These are phyloP conservation scores for Amanita inopinata DNA, from an alignment of 768 basidiomycete species.

Conservation along the genomic window DNA sequence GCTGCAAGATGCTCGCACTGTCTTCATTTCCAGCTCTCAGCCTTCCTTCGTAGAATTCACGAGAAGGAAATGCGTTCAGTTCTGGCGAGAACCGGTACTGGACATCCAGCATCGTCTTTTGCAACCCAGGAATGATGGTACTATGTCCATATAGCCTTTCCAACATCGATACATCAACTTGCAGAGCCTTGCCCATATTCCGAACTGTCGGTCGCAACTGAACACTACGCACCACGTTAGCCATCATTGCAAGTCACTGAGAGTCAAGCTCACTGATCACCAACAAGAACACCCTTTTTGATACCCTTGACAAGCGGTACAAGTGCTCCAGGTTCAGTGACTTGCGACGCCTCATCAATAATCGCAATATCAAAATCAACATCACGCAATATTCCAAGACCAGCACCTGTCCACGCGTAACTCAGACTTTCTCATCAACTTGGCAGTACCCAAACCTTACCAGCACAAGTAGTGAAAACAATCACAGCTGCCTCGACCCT, in stretches of 20 bases:
- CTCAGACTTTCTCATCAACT: background rate
- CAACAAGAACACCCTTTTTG: conserved; percentile 47
- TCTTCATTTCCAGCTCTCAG: conserved; percentile 34
- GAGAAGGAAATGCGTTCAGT: conserved; percentile 51
- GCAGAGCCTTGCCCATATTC: conserved; percentile 44
- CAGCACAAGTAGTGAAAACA: conserved; percentile 59
- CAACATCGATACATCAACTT: conserved; percentile 52
- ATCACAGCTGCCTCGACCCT: conserved; percentile 46
- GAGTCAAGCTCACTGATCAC: conserved; percentile 48
- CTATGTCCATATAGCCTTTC: conserved; percentile 45
- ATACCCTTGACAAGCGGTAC: conserved; percentile 63
- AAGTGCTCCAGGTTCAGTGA: conserved; percentile 55
- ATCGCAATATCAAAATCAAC: conserved; percentile 49
- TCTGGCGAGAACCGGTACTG: conserved; percentile 57
- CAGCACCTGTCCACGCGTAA: conserved; percentile 30
- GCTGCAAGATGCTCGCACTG: conserved; percentile 25
- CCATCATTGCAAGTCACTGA: background rate
- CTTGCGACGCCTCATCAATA: conserved; percentile 65
- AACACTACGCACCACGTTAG: conserved; percentile 30
- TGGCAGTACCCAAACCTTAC: conserved; percentile 20
- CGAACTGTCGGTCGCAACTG: conserved; percentile 59
- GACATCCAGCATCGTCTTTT: conserved; percentile 56
- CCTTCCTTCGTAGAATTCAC: conserved; percentile 50
- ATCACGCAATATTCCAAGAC: conserved; percentile 47
- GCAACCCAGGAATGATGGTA: conserved; percentile 23